Percentiles rank a stretch among this genome's conserved stretches.
Evolutionary conservation across 176 grass and related monocot species (phyloP).

Genomic region (Leersia perrieri): DNA sequence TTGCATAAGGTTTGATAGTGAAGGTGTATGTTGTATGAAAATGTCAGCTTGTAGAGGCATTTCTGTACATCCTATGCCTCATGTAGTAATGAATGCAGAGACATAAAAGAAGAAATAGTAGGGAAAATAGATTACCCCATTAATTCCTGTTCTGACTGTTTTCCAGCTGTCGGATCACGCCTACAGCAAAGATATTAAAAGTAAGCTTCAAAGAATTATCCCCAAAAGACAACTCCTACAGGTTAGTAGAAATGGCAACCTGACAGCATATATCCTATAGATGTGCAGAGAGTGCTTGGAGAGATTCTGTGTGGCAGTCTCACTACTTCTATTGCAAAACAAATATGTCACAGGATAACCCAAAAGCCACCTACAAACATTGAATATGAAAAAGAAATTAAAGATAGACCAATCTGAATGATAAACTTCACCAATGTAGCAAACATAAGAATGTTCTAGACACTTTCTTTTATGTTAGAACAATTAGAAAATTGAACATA

Average conservation of each 20-base stretch:
- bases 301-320: constrained; percentile 45
- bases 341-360: constrained; percentile 85
- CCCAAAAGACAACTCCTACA: neutral
- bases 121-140: constrained; percentile 52
- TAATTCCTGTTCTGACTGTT: constrained; percentile 63
- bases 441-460: neutral
- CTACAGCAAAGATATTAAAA: constrained; percentile 25
- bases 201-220: neutral
- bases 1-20: neutral
- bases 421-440: neutral
- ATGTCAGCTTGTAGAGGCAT: neutral
- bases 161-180: constrained; percentile 3
- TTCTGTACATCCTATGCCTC: neutral
- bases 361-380: constrained; percentile 78
- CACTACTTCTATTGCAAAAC: constrained; percentile 50
- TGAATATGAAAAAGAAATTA: neutral
- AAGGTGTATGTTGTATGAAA: neutral
- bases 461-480: neutral
- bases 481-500: neutral
- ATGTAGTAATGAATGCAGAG: neutral
- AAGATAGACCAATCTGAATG: constrained; percentile 7
- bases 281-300: constrained; percentile 71
- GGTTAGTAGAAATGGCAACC: constrained; percentile 29
- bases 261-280: constrained; percentile 64
- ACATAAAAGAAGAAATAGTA: neutral